Conservation (phyloP, 176 grass and related monocot genomes). For the Dactylis glomerata region DNA sequence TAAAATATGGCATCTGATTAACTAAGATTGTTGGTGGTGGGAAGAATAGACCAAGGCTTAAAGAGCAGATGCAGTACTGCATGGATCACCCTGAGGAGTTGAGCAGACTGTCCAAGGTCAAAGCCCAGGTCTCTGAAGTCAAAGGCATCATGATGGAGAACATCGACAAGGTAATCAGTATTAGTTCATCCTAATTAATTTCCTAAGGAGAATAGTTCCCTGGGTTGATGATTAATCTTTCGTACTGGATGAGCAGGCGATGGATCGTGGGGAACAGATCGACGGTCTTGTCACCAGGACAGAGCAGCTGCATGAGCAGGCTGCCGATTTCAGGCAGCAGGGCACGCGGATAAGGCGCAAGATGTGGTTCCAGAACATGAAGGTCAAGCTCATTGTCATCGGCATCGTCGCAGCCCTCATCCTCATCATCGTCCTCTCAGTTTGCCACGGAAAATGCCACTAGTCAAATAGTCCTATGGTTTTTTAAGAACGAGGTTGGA, state of each 20-base stretch:
- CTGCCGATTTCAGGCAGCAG: slow-evolving; percentile 60
- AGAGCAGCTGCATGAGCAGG: slow-evolving; percentile 61
- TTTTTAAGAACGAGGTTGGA: too few species aligned
- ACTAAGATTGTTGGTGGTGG: neutral
- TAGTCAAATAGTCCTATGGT: neutral
- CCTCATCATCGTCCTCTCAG: slow-evolving; percentile 68
- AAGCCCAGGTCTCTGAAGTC: slow-evolving; percentile 74
- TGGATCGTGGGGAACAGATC: slow-evolving; percentile 53
- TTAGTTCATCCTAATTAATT: neutral
- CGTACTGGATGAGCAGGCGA: slow-evolving; percentile 10
- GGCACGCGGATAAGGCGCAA: slow-evolving; percentile 54
- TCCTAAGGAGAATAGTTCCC: neutral
- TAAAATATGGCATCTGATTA: neutral
- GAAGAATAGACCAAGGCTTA: slow-evolving; percentile 54
- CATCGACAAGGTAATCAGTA: slow-evolving; percentile 60
- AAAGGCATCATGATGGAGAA: slow-evolving; percentile 86
- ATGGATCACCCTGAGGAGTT: slow-evolving; percentile 72
- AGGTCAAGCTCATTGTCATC: slow-evolving; percentile 69
- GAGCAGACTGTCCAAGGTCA: slow-evolving; percentile 62
- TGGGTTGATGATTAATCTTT: neutral
- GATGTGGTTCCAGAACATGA: slow-evolving; percentile 97
- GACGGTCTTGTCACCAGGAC: slow-evolving; percentile 68
- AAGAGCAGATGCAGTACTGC: slow-evolving; percentile 86
- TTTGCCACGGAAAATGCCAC: slow-evolving; percentile 51
- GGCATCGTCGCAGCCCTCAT: slow-evolving; percentile 65